Conservation (phyloP, 2,329 filamentous ascomycete species). For the Harringtonia lauricola region DNA sequence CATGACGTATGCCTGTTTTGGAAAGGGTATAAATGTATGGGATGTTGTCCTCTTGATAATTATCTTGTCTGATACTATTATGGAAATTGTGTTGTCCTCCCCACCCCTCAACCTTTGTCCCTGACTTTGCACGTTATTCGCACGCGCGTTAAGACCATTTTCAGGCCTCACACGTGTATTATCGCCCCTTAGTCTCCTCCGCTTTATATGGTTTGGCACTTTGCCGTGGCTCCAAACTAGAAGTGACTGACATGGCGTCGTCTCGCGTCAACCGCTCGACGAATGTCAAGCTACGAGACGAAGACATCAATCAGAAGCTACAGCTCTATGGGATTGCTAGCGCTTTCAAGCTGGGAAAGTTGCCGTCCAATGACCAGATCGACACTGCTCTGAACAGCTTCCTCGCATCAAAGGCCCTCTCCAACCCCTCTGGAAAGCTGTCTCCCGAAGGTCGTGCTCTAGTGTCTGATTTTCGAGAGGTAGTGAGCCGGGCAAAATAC, state of each 20-base stretch:
- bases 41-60: no score
- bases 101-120: no score
- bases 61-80: no score
- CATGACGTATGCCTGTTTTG: no score
- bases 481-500: conserved; percentile 74
- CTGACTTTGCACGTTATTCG: no score
- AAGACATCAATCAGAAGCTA: conserved; percentile 84
- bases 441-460: conserved; percentile 75
- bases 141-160: no score
- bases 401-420: conserved; percentile 58
- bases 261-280: conserved; percentile 59
- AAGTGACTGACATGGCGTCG: conserved; percentile 19
- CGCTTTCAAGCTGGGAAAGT: conserved; percentile 82
- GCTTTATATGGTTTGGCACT: no score
- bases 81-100: no score
- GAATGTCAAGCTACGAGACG: conserved; percentile 66
- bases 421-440: conserved; percentile 62
- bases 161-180: no score
- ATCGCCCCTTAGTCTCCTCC: no score
- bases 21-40: no score
- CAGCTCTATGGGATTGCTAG: conserved; percentile 83
- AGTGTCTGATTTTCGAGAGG: conserved; percentile 63
- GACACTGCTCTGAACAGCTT: conserved; percentile 89
- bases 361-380: conserved; percentile 92
- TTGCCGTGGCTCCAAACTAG: no score